Conservation (phyloP, 2,329 filamentous ascomycete genomes). For the Nakataea oryzae region DNA sequence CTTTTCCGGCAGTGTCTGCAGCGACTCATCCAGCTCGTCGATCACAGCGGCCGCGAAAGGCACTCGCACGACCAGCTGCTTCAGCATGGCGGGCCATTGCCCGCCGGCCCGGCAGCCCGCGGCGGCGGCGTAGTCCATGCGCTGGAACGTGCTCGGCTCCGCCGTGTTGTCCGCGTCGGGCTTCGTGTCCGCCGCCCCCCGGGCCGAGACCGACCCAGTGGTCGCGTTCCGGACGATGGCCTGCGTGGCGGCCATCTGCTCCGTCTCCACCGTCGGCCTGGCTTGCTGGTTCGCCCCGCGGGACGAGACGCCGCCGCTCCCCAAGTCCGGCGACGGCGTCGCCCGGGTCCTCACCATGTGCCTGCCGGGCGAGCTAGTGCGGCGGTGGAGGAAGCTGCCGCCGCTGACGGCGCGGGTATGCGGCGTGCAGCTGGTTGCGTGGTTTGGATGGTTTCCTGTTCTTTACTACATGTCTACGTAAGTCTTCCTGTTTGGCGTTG, state of each 20-base stretch:
- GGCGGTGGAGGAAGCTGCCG: background rate
- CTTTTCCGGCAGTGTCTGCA: background rate
- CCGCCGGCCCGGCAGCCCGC: background rate
- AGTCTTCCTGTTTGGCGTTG: background rate
- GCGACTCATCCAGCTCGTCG: constrained; percentile 14
- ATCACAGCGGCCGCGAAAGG: constrained; percentile 7
- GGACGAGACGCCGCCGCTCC: background rate
- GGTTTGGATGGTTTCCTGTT: background rate
- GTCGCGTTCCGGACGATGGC: background rate
- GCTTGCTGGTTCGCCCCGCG: background rate
- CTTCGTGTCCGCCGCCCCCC: background rate
- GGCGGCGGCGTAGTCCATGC: background rate
- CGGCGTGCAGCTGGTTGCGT: background rate
- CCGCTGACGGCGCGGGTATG: background rate
- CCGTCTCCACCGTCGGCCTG: background rate
- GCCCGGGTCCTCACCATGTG: background rate
- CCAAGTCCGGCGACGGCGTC: background rate
- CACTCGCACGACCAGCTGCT: background rate
- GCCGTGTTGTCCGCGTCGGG: background rate
- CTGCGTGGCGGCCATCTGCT: background rate
- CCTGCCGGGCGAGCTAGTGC: background rate
- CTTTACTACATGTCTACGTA: background rate
- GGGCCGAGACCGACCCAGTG: background rate
- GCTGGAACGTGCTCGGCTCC: background rate
- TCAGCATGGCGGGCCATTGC: background rate